Evolutionary conservation across 352 stramenopile genomes (phyloP), one percentile per base, ranked within the genome.

Genomic region (Pythium volutum): DNA sequence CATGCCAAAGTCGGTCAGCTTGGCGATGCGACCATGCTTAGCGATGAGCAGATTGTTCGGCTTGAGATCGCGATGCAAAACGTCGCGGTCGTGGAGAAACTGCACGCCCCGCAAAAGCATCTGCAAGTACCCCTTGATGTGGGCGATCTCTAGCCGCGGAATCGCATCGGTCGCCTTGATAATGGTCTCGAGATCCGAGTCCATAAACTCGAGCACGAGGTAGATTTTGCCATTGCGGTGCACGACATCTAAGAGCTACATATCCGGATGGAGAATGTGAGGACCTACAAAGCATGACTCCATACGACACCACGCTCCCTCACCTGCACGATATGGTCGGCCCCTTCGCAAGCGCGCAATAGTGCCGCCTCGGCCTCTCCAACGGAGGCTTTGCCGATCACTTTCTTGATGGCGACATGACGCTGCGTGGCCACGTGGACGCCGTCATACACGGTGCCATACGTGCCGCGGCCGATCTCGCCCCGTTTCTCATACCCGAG

Each of bases 1-100:
- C 82, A 93, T 89, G 34, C 84, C 84, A 65, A 93, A 91, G 62
- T 93, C 84, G n/a, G 79, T 80, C 60, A 93, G 81, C 71, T 91
- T 94, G 46, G 76, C 79, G 12, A 71, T 62, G 14, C 66, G 51
- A 29, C 74, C 70, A 38, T 67, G 56, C 39, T 70, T 68, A 12
- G 71, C 79, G 41, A 93, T 64, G 53, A 94, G 62, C 33, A 92
- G 52, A 43, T 94, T 92, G 73, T 92, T 91, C 38, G 85, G 85
- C 62, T 94, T 94, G 27, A 94, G 59, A 46, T 94, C 84, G 23
- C 84, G 82, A 51, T 94, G 84, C 18, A 94, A 42, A 43, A 94
- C 83, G 15, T 74, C 58, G 4, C 74, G 69, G 8, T 51, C 33
- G 43, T 92, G 81, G 18, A 91, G 74, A 61, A 91, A 73, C 22